Evolutionary conservation across 352 stramenopile genomes (phyloP).

Genomic region (Ochromonadaceae sp.): DNA sequence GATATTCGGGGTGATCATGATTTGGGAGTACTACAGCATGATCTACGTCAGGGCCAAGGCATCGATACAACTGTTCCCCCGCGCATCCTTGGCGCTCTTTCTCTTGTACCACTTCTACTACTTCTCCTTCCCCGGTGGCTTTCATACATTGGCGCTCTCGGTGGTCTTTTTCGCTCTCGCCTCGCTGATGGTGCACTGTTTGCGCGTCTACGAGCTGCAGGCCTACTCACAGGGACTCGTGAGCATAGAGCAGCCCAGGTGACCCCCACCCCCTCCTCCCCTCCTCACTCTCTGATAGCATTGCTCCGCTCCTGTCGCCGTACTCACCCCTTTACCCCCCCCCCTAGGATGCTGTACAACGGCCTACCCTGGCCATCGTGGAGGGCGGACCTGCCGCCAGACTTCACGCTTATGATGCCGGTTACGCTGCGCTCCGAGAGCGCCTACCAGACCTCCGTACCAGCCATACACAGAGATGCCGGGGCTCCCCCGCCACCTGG

Average conservation of each 20-base stretch:
- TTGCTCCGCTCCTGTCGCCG: too few species aligned
- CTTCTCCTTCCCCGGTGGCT: slow-evolving; percentile 41
- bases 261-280: neutral
- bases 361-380: slow-evolving; percentile 11
- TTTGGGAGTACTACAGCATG: slow-evolving; percentile 42
- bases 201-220: slow-evolving; percentile 31
- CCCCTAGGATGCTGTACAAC: slow-evolving; percentile 8
- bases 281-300: too few species aligned
- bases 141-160: slow-evolving; percentile 37
- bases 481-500: too few species aligned
- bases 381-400: neutral
- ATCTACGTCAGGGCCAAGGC: slow-evolving; percentile 28
- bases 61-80: slow-evolving; percentile 36
- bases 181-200: slow-evolving; percentile 34
- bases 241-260: slow-evolving; percentile 25
- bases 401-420: slow-evolving; percentile 13
- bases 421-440: neutral
- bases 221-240: slow-evolving; percentile 27
- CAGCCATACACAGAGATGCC: too few species aligned
- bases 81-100: slow-evolving; percentile 35
- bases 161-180: slow-evolving; percentile 31
- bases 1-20: slow-evolving; percentile 42
- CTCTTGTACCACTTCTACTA: slow-evolving; percentile 43
- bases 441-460: too few species aligned
- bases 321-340: neutral